Evolutionary conservation across 2,329 filamentous ascomycete species (phyloP), one percentile per base, ranked within the genome.

Genomic region (Tricladium varicosporioides): DNA sequence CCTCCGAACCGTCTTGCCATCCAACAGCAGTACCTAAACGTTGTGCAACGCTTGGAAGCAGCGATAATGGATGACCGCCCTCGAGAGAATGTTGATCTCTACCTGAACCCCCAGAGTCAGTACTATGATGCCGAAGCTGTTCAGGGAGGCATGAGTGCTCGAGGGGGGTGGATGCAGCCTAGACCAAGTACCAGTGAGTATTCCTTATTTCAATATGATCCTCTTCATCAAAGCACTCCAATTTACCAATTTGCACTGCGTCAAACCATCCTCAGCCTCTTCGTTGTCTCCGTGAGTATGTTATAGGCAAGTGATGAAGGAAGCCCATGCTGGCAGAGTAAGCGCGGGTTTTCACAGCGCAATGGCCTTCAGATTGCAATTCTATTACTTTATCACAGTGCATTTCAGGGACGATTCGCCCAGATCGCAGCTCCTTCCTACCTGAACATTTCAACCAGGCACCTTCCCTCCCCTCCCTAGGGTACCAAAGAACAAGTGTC

Each of bases 51-150:
- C 10, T 18, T 40, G 10, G 36, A 40, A 42, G 15, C 40, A 36
- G 18, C 44, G 31, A 16, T 16, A 18, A 22, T 43, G 18, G 31
- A 32, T 27, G 36, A 1, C 44, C 31, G 27, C 5, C 32, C 46
- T 10, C 18, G 32, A n/a, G 44, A 54, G 11, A 45, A 48, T 8
- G 33, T 54, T 10, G 46, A 54, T 14, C 18, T 46, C 9, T 54
- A 49, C 22, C 27, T 54, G 33, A 49, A 50, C 47, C 16, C 44
- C 13, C 19, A 49, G 19, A 54, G 40, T 36, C 53, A 46, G 22
- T 50, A 54, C 22, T 54, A 54, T 45, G 53, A 49, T 40, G 36
- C 48, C 4, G 46, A 54, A n/a, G 32, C 53, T 16, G 5, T 49
- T 33, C 53, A 46, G 7, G 15, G 33, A 14, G 53, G 48, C 11